Conservation (phyloP, 768 basidiomycete species). For the Pilatotrama ljubarskyi region DNA sequence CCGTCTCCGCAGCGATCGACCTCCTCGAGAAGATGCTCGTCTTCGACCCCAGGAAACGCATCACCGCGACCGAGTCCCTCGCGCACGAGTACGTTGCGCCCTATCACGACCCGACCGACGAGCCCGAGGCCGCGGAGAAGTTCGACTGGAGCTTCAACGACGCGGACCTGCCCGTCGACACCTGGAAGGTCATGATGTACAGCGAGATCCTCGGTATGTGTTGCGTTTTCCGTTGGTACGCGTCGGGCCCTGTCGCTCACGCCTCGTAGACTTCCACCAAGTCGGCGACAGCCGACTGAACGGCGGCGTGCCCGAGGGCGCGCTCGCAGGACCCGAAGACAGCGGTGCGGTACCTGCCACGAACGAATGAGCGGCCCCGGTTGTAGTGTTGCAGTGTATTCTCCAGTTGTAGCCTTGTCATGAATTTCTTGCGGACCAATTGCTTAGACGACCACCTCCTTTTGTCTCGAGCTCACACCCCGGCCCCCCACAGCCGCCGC, state of each 20-base stretch:
- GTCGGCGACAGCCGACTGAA: conserved; percentile 54
- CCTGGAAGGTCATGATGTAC: conserved; percentile 99
- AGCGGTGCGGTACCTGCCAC: conserved; percentile 16
- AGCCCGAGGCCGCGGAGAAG: conserved; percentile 88
- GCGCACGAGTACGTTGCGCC: conserved; percentile 93
- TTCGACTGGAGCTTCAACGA: conserved; percentile 99
- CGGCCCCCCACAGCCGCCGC: not conserved
- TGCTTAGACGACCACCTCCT: conserved; percentile 5
- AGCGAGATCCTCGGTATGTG: conserved; percentile 89
- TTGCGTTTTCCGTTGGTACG: not conserved
- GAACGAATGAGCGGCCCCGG: conserved; percentile 3
- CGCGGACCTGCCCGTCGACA: conserved; percentile 96
- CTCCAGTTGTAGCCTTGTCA: conserved; percentile 10
- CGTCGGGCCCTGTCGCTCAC: not conserved
- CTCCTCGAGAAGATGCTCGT: conserved; percentile 98
- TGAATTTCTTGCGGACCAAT: conserved; percentile 12
- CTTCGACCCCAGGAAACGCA: conserved; percentile 96
- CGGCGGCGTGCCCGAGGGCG: conserved; percentile 53
- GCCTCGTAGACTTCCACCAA: conserved; percentile 72
- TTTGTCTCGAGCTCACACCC: not conserved
- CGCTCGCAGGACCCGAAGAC: conserved; percentile 65
- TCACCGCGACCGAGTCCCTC: conserved; percentile 90
- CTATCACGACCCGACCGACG: conserved; percentile 98
- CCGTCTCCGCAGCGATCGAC: conserved; percentile 67
- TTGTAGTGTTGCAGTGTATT: conserved; percentile 5